Conservation (phyloP, 1,284 basidiomycete genomes). For the Termitomyces sp. region DNA sequence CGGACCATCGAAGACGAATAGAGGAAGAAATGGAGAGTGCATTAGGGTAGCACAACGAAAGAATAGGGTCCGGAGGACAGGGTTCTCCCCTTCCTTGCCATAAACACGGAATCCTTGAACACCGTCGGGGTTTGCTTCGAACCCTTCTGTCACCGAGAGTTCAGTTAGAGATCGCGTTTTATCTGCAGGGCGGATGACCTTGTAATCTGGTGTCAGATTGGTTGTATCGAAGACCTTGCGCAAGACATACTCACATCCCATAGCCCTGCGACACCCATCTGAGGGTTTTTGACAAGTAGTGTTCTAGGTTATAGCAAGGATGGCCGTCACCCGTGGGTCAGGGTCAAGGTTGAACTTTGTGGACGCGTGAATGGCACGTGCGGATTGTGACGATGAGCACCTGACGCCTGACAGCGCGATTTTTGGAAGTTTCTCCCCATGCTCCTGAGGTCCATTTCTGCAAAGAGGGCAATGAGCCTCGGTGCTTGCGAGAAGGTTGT, state of each 20-base stretch:
- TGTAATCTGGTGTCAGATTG: conserved; percentile 23
- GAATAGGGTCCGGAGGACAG: conserved; percentile 70
- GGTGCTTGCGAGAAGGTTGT: too few species aligned
- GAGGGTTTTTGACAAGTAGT: too few species aligned
- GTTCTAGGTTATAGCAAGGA: too few species aligned
- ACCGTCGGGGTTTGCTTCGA: conserved; percentile 53
- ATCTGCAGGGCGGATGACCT: conserved; percentile 62
- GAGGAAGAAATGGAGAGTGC: conserved; percentile 73
- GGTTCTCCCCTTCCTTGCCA: conserved; percentile 74
- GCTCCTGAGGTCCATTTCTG: too few species aligned
- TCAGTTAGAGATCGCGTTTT: conserved; percentile 62
- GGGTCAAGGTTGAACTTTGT: too few species aligned
- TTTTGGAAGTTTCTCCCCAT: too few species aligned
- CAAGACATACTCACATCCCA: conserved; percentile 33
- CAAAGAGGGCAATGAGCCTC: too few species aligned
- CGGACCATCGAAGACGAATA: conserved; percentile 95
- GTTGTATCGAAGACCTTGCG: neutral
- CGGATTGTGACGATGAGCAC: too few species aligned
- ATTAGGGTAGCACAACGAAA: conserved; percentile 74
- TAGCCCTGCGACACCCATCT: conserved; percentile 40
- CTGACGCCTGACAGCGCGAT: too few species aligned
- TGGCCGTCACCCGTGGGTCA: too few species aligned
- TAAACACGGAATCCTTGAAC: conserved; percentile 65
- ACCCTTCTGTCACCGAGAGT: conserved; percentile 65
- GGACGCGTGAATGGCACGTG: too few species aligned